These are phyloP conservation scores for Salix arbutifolia DNA, from an alignment of 345 rosid species.

Conservation along the genomic window DNA sequence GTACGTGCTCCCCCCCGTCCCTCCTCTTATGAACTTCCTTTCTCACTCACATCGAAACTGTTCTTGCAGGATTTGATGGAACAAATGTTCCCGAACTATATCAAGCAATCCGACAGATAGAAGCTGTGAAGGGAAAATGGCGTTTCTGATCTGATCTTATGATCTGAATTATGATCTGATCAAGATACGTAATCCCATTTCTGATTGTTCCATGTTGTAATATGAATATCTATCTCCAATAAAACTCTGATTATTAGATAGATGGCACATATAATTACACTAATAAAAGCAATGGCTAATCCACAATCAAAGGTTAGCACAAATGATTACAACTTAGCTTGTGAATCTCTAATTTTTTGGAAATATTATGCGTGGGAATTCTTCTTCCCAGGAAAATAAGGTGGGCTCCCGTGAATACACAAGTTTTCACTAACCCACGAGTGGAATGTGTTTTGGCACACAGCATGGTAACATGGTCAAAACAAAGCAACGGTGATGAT, in stretches of 20 bases:
- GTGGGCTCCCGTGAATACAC: too few species aligned
- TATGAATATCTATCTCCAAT: not conserved
- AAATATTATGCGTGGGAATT: too few species aligned
- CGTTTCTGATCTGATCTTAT: not conserved
- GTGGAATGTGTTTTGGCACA: not conserved
- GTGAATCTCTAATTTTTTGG: too few species aligned
- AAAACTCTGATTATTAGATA: not conserved
- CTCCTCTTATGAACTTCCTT: not conserved
- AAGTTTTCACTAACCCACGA: not conserved
- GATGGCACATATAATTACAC: not conserved
- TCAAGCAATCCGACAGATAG: not conserved
- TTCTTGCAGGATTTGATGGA: not conserved
- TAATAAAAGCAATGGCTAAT: not conserved
- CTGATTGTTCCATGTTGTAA: not conserved
- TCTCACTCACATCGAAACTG: not conserved
- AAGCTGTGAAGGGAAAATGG: not conserved
- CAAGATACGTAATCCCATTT: not conserved
- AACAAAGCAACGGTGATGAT: not conserved
- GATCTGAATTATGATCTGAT: not conserved
- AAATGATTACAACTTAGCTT: too few species aligned
- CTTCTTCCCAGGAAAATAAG: too few species aligned
- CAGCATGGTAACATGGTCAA: not conserved
- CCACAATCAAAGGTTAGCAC: too few species aligned
- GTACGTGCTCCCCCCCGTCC: slow-evolving; percentile 9
- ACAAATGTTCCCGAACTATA: not conserved